These are phyloP conservation scores for Tuber magnatum DNA, from an alignment of 495 filamentous ascomycete species.

Conservation along the genomic window DNA sequence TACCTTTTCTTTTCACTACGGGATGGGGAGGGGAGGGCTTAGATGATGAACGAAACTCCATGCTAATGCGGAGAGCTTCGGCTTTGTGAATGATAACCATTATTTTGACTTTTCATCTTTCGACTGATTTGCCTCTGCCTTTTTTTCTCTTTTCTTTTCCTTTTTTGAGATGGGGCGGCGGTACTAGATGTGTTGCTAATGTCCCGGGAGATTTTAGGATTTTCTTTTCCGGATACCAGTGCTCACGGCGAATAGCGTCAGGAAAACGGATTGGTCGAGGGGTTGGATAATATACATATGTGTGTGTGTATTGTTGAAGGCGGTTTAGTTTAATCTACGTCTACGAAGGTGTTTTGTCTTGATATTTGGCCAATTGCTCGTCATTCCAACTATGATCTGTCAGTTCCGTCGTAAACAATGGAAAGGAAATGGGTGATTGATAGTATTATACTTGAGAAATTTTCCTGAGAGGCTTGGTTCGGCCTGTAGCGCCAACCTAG, in stretches of 20 bases:
- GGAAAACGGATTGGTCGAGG: constrained; percentile 12
- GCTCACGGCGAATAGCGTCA: constrained; percentile 4
- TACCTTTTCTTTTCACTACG: constrained; percentile 22
- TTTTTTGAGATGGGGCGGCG: constrained; percentile 12
- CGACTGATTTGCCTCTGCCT: constrained; percentile 58
- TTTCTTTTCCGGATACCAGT: neutral
- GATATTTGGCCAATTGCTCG: constrained; percentile 57
- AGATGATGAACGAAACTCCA: constrained; percentile 74
- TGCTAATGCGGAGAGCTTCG: constrained; percentile 78
- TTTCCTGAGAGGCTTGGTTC: constrained; percentile 63
- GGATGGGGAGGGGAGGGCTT: constrained; percentile 37
- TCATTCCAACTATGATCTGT: constrained; percentile 61
- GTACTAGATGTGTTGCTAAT: constrained; percentile 13
- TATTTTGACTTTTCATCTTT: constrained; percentile 91
- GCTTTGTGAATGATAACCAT: constrained; percentile 64
- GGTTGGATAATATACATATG: constrained; percentile 3
- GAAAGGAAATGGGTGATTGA: neutral
- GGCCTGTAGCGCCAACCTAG: constrained; percentile 55
- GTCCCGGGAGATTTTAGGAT: constrained; percentile 8
- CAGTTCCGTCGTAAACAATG: constrained; percentile 39
- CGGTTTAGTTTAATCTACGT: constrained; percentile 10
- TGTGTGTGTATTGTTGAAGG: neutral
- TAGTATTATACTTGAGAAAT: constrained; percentile 54
- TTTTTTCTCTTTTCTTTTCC: constrained; percentile 20
- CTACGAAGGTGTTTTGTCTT: constrained; percentile 42